These are phyloP conservation scores for Pelargonium myrrhifolium DNA, from an alignment of 441 rosid genomes.

Conservation along the genomic window DNA sequence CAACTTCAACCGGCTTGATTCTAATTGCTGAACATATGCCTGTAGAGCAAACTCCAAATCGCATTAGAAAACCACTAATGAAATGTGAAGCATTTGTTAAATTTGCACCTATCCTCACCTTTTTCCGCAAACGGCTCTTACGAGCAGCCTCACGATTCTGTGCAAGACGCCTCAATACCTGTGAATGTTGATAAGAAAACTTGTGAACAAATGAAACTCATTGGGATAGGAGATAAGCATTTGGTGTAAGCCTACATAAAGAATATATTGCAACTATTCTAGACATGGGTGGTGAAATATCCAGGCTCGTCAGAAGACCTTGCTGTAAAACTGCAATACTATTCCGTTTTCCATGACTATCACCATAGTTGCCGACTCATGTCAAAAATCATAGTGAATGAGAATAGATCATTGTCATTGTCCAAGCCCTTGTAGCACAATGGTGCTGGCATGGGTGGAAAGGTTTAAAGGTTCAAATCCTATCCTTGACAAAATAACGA, in stretches of 20 bases:
- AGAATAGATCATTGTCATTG: neutral
- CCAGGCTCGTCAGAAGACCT: neutral
- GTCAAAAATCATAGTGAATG: neutral
- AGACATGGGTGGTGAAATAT: neutral
- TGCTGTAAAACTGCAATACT: neutral
- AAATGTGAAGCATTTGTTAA: slow-evolving; percentile 3
- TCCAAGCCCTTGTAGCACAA: neutral
- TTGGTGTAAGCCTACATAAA: neutral
- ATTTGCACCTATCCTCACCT: slow-evolving; percentile 36
- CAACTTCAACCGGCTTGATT: slow-evolving; percentile 75
- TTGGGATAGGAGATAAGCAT: too few species aligned
- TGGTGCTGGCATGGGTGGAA: neutral
- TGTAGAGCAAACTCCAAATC: slow-evolving; percentile 24
- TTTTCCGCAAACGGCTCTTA: slow-evolving; percentile 89
- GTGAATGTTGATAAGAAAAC: slow-evolving; percentile 16
- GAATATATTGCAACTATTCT: neutral
- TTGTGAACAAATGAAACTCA: slow-evolving; percentile 7
- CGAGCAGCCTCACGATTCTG: slow-evolving; percentile 98
- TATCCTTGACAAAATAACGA: neutral
- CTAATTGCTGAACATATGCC: slow-evolving; percentile 96
- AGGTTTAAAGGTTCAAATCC: neutral
- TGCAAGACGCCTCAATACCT: slow-evolving; percentile 90
- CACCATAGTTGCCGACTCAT: neutral
- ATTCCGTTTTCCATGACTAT: neutral
- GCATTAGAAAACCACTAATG: slow-evolving; percentile 12